Conservation (phyloP, 257 asterid genomes). For the Gynochthodes officinalis region DNA sequence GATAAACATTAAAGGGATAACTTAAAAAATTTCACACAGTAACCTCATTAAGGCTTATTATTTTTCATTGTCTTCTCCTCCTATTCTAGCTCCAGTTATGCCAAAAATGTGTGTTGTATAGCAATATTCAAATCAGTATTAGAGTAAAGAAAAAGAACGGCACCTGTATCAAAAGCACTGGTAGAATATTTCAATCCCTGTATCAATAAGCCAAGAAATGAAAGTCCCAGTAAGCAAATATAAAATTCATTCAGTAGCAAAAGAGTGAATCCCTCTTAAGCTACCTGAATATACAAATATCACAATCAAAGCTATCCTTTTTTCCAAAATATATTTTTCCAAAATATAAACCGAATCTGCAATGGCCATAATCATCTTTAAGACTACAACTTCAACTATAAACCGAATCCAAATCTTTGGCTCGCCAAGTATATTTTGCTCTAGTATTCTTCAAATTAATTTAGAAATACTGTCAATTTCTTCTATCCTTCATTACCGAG, state of each 20-base stretch:
- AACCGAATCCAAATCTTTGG: too few relatives aligned
- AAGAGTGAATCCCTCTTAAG: not conserved
- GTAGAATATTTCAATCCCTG: conserved; percentile 56
- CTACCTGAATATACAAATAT: not conserved
- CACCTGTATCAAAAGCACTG: conserved; percentile 71
- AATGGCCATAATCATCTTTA: too few relatives aligned
- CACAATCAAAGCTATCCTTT: not conserved
- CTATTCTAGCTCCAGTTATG: not conserved
- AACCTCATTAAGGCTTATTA: too few relatives aligned
- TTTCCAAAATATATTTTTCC: too few relatives aligned
- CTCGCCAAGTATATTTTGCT: too few relatives aligned
- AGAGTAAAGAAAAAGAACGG: conserved; percentile 17
- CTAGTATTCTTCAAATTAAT: too few relatives aligned
- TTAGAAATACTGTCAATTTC: too few relatives aligned
- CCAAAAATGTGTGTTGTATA: not conserved
- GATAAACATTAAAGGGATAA: not conserved
- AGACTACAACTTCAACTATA: too few relatives aligned
- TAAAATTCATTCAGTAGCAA: not conserved
- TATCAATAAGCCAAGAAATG: conserved; percentile 23
- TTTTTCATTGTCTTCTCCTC: not conserved
- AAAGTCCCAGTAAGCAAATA: not conserved
- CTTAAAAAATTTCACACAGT: too few relatives aligned
- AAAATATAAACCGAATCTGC: too few relatives aligned
- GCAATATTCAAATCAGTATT: not conserved
- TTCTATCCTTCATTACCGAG: too few relatives aligned